These are phyloP conservation scores for Suhomyces faveliae DNA, from an alignment of 805 yeast genomes.

Conservation along the genomic window DNA sequence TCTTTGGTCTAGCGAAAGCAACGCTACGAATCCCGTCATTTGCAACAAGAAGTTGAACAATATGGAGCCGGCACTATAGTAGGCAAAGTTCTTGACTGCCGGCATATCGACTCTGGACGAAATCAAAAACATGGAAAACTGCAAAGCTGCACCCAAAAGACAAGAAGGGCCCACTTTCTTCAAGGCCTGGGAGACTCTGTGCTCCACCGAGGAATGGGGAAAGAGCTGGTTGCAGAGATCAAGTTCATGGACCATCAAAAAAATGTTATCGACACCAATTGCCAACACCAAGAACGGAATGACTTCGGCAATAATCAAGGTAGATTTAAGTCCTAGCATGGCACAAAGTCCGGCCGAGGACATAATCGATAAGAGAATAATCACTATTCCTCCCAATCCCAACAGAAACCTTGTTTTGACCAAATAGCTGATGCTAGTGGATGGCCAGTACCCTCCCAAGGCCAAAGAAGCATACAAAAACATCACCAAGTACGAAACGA, in stretches of 20 bases:
- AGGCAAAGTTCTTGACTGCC: conserved; percentile 90
- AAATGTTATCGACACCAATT: conserved; percentile 94
- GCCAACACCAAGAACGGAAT: conserved; percentile 92
- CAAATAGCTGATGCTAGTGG: conserved; percentile 30
- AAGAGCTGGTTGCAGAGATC: conserved; percentile 49
- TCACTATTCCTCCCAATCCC: conserved; percentile 80
- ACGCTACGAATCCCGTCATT: conserved; percentile 74
- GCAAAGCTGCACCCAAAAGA: conserved; percentile 70
- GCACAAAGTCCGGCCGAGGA: conserved; percentile 84
- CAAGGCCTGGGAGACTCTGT: conserved; percentile 62
- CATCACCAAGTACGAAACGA: conserved; percentile 79
- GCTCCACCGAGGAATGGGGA: conserved; percentile 45
- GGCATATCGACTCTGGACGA: conserved; percentile 91
- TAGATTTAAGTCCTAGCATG: conserved; percentile 73
- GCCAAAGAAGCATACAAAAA: conserved; percentile 84
- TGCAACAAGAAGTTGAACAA: conserved; percentile 74
- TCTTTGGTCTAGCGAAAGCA: conserved; percentile 64
- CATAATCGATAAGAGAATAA: conserved; percentile 76
- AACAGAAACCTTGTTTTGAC: conserved; percentile 64
- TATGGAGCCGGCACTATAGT: conserved; percentile 86
- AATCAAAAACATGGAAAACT: conserved; percentile 72
- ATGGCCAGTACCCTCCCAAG: conserved; percentile 55
- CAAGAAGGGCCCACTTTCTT: conserved; percentile 86
- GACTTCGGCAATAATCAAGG: conserved; percentile 92
- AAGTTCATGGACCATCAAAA: conserved; percentile 78